Conservation (phyloP, 2,329 filamentous ascomycete species). For the Mollisia scopiformis region DNA sequence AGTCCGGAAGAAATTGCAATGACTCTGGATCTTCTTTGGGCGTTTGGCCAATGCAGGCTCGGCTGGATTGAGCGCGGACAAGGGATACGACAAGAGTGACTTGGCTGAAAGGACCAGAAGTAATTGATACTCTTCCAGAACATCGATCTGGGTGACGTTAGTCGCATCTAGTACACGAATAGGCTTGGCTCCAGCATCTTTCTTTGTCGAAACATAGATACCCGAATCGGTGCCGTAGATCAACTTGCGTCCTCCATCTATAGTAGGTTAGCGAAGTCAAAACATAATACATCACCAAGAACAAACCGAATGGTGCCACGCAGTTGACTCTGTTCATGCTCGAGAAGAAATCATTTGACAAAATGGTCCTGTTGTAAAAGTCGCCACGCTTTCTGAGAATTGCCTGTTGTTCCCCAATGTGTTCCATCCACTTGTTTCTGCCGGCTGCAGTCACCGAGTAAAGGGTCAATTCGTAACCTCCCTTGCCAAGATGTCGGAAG, state of each 20-base stretch:
- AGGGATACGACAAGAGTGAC: conserved; percentile 84
- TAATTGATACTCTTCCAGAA: conserved; percentile 92
- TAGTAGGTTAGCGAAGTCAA: conserved; percentile 28
- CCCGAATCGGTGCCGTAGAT: conserved; percentile 94
- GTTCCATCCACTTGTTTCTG: conserved; percentile 95
- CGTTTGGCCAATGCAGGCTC: conserved; percentile 82
- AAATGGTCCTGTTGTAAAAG: conserved; percentile 78
- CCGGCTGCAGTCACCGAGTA: conserved; percentile 85
- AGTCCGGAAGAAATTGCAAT: conserved; percentile 98
- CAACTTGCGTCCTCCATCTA: conserved; percentile 92
- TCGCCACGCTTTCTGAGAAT: conserved; percentile 84
- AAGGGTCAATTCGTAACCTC: conserved; percentile 89
- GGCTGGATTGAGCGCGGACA: conserved; percentile 83
- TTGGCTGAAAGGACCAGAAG: conserved; percentile 92
- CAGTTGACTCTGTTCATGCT: conserved; percentile 86
- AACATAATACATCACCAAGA: background rate
- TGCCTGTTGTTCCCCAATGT: conserved; percentile 88
- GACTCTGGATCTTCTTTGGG: conserved; percentile 93
- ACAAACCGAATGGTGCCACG: conserved; percentile 84
- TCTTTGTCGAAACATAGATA: conserved; percentile 87
- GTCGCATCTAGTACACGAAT: conserved; percentile 83
- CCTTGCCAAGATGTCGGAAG: conserved; percentile 93
- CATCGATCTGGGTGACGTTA: conserved; percentile 92
- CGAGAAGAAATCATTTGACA: conserved; percentile 63
- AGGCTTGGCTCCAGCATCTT: conserved; percentile 73